Base-by-base conservation (phyloP, 176 grass and related monocot genomes). In the Bolboschoenus planiculmis region DNA sequence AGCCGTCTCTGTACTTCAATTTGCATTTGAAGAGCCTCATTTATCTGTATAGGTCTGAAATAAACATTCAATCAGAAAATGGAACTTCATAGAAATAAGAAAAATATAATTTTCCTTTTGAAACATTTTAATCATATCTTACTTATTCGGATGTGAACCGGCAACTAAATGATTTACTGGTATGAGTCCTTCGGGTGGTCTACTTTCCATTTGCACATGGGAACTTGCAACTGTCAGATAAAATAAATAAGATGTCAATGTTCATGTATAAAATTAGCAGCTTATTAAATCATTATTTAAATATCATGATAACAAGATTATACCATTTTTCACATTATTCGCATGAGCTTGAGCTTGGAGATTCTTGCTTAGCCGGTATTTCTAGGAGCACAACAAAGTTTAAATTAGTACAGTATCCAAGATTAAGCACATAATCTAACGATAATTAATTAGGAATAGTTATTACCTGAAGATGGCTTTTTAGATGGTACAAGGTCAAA, bases 1-100 rank as follows among this genome's bases (percentile, higher is more conserved):
- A 97, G 90, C 34, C 87, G 87, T 85, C 95, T 94, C 90, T 97
- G 95, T n/a, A 97, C 95, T 90, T 94, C 92, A 83, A 97, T 92
- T 83, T 97, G 95, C 90, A 94, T 94, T 73, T 97, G 92, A 50
- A 97, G 85, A 39, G 92, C 83, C 83, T 94, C 95, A 70, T 53
- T 90, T 91, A 94, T 88, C 65, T 94, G 90, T 86, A 94, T 78
- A 56, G 88, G 78, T 84, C 95, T 94, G 72, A 66, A 67, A 76
- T 34, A 73, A 48, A 35, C 40, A 63, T 40, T 40, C 57, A 46
- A 5, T 85, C 14, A 56, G 79, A 64, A 43, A 53, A 39, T 68
- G 24, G 15, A 47, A 35, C 0, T 81, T 29, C 14, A 24, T 30
- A 7, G 10, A 73, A 50, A 75, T 24, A 75, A 75, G 13, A 43